phyloP scores from a whole-genome alignment of 257 asterid genomes.

The Fraxinus anomala region DNA sequence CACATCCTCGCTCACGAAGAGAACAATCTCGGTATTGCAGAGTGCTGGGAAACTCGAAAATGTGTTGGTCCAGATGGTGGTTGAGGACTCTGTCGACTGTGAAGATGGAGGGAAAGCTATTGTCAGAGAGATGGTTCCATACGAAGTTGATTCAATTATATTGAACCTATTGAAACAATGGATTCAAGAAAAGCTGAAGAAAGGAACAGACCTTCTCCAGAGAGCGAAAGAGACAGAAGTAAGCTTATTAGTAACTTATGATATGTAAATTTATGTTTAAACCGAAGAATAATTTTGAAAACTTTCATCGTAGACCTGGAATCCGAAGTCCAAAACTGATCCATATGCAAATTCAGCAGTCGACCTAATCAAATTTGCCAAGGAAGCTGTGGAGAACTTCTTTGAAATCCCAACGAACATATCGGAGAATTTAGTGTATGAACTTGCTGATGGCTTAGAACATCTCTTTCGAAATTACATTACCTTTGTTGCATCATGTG shows the following conservation, averaged over 20 bases:
- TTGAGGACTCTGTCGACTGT: conserved; percentile 74
- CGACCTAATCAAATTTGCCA: conserved; percentile 58
- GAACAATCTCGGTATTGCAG: conserved; percentile 50
- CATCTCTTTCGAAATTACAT: conserved; percentile 63
- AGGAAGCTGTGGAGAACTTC: conserved; percentile 64
- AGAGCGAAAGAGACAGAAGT: conserved; percentile 84
- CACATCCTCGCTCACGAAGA: conserved; percentile 48
- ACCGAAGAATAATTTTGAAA: not conserved
- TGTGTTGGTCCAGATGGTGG: conserved; percentile 64
- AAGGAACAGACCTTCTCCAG: conserved; percentile 57
- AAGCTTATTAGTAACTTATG: not conserved
- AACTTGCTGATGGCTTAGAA: conserved; percentile 71
- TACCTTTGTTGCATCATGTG: conserved; percentile 71
- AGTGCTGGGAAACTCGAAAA: conserved; percentile 88
- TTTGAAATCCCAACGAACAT: conserved; percentile 68
- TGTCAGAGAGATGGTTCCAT: conserved; percentile 82
- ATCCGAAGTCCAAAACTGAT: conserved; percentile 81
- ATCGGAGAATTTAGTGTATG: conserved; percentile 58
- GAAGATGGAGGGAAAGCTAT: conserved; percentile 82
- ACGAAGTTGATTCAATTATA: conserved; percentile 71
- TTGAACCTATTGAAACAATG: conserved; percentile 55
- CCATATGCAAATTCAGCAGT: conserved; percentile 79
- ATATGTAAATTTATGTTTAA: too few species aligned
- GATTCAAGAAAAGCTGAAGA: conserved; percentile 65
- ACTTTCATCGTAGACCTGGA: conserved; percentile 68